A percentile compares a stretch with the other conserved stretches of the same genome.
phyloP scores from a whole-genome alignment of 192 early-diverging fungal genomes.

The Backusella tuberculispora region DNA sequence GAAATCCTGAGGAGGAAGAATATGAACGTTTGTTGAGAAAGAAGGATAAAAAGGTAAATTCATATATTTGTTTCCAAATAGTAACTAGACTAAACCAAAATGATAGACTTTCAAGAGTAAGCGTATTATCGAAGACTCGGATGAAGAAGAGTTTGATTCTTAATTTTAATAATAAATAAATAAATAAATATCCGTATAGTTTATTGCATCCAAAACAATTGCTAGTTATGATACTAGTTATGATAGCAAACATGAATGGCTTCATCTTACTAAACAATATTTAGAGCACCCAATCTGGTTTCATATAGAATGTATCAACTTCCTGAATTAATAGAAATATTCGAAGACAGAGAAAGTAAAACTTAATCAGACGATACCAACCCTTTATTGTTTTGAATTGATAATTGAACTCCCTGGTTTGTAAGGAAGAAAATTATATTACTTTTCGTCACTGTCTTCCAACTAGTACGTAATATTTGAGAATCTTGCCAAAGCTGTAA shows the following conservation, averaged over 20 bases:
- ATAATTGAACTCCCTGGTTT: neutral
- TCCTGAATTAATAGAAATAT: too few species aligned
- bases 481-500: too few species aligned
- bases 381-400: neutral
- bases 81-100: neutral
- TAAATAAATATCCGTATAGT: too few species aligned
- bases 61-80: neutral
- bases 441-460: too few species aligned
- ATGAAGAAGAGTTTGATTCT: slow-evolving; percentile 22
- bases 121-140: slow-evolving; percentile 33
- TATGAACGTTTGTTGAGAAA: neutral
- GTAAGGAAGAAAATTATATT: neutral
- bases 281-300: too few species aligned
- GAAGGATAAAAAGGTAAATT: slow-evolving; percentile 22
- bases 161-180: neutral
- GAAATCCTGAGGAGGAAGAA: slow-evolving; percentile 18
- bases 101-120: slow-evolving; percentile 28
- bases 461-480: too few species aligned
- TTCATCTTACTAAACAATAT: too few species aligned
- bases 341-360: too few species aligned
- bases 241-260: too few species aligned
- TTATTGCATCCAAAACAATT: too few species aligned
- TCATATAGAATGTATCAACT: too few species aligned
- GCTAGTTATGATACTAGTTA: too few species aligned
- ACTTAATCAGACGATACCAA: neutral